Percentiles rank a stretch among this genome's conserved stretches.
Conservation (phyloP, 169 alveolate species). For the Babesia bigemina region DNA sequence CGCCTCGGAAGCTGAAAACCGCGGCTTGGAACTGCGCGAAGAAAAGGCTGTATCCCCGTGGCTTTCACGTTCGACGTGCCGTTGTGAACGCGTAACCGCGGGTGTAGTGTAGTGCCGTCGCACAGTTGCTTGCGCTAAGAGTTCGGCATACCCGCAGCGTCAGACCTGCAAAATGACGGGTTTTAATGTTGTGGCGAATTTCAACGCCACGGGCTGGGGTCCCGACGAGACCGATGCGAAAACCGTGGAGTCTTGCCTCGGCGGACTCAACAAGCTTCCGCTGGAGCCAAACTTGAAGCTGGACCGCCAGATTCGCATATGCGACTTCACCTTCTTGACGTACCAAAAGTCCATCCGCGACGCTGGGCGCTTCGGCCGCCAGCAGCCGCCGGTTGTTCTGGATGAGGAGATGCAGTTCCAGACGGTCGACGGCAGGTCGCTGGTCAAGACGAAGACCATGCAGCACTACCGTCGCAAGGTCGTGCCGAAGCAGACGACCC, state of each 20-base stretch:
- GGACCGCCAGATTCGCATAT: constrained; percentile 80
- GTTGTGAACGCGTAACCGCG: no score
- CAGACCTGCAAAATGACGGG: constrained; percentile 5
- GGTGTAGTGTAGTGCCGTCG: no score
- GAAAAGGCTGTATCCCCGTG: no score
- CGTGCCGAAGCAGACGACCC: constrained; percentile 75
- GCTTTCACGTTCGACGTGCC: no score
- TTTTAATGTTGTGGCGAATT: constrained; percentile 38
- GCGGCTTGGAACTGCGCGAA: neutral
- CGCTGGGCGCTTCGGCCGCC: constrained; percentile 61
- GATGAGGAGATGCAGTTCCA: constrained; percentile 82
- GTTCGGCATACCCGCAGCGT: no score
- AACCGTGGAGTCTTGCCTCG: constrained; percentile 74
- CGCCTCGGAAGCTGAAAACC: neutral
- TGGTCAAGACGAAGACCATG: constrained; percentile 68
- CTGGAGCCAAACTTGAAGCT: constrained; percentile 83
- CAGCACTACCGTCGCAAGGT: constrained; percentile 68
- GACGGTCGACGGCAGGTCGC: constrained; percentile 76
- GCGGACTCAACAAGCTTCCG: constrained; percentile 76
- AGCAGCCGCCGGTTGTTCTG: constrained; percentile 50
- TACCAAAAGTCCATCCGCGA: constrained; percentile 76
- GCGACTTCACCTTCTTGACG: constrained; percentile 82
- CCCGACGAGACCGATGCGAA: constrained; percentile 76
- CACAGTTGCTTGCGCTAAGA: neutral
- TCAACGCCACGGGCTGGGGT: constrained; percentile 74